Evolutionary conservation across 108 stramenopile genomes (phyloP).

Genomic region (Mayamaea pseudoterrestris): DNA sequence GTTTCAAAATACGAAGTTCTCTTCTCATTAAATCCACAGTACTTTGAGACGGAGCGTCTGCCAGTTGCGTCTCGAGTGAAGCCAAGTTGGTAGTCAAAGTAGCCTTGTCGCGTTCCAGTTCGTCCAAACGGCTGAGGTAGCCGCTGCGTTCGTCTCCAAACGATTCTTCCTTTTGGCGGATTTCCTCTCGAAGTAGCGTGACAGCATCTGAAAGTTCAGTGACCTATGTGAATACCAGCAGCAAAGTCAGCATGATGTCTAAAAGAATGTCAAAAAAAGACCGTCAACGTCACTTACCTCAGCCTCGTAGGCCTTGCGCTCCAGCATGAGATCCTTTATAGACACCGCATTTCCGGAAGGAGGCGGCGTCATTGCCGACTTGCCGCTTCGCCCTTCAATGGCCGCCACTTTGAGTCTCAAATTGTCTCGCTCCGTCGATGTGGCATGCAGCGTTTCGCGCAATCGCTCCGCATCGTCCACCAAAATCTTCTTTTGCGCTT

Average conservation of each 20-base stretch:
- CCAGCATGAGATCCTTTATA: conserved; percentile 43
- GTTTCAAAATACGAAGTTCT: conserved; percentile 73
- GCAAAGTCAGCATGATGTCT: neutral
- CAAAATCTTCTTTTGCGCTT: conserved; percentile 72
- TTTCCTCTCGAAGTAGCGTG: conserved; percentile 65
- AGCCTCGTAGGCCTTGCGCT: conserved; percentile 79
- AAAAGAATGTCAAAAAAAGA: neutral
- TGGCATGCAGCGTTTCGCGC: conserved; percentile 48
- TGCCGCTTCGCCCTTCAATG: conserved; percentile 15
- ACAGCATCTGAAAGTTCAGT: conserved; percentile 50
- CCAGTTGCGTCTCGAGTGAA: conserved; percentile 43
- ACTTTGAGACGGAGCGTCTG: conserved; percentile 50
- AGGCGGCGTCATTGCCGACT: conserved; percentile 11
- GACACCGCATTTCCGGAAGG: conserved; percentile 37
- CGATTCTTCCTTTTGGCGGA: conserved; percentile 43
- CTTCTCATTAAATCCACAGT: conserved; percentile 70
- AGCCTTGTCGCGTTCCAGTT: conserved; percentile 36
- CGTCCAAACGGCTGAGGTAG: conserved; percentile 34
- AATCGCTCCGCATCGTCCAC: conserved; percentile 74
- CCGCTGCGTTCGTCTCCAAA: conserved; percentile 24
- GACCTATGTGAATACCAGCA: conserved; percentile 5
- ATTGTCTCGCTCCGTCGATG: conserved; percentile 60
- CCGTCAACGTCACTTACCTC: conserved; percentile 28
- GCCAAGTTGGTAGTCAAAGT: conserved; percentile 26
- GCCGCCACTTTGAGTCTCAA: conserved; percentile 58